Evolutionary conservation across 2,329 filamentous ascomycete species (phyloP).

Genomic region (Aspergillus chevalieri): DNA sequence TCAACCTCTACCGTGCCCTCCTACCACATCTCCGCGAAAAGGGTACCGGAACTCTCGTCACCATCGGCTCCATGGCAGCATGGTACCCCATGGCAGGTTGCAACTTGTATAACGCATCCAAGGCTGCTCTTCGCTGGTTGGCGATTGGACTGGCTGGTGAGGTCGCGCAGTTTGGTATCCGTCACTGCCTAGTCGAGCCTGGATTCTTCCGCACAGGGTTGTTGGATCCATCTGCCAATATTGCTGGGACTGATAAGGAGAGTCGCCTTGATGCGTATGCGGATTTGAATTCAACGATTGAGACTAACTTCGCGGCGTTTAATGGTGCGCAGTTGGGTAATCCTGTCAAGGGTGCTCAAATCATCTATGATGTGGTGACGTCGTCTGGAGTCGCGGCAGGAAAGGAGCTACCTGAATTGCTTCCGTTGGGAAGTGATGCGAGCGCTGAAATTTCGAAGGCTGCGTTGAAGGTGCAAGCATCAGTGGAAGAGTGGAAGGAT

Average conservation of each 20-base stretch:
- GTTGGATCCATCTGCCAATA: slow-evolving; percentile 13
- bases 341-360: slow-evolving; percentile 23
- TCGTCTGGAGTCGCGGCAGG: slow-evolving; percentile 18
- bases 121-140: slow-evolving; percentile 15
- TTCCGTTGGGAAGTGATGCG: slow-evolving; percentile 26
- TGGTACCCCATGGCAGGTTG: slow-evolving; percentile 21
- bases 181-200: slow-evolving; percentile 30
- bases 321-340: slow-evolving; percentile 23
- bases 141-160: slow-evolving; percentile 20
- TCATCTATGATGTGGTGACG: slow-evolving; percentile 27
- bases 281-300: slow-evolving; percentile 14
- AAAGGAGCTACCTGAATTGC: slow-evolving; percentile 15
- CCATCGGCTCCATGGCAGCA: slow-evolving; percentile 29
- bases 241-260: slow-evolving; percentile 2
- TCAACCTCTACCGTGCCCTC: slow-evolving; percentile 31
- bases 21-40: slow-evolving; percentile 31
- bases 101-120: slow-evolving; percentile 32
- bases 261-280: slow-evolving; percentile 17
- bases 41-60: slow-evolving; percentile 29
- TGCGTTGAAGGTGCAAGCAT: slow-evolving; percentile 2
- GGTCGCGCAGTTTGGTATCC: slow-evolving; percentile 28
- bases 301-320: slow-evolving; percentile 13
- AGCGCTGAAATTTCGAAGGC: slow-evolving; percentile 4
- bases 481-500: slow-evolving; percentile 6
- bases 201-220: slow-evolving; percentile 31